phyloP scores from a whole-genome alignment of 208 protist species.

The Phytomonas sp. region DNA sequence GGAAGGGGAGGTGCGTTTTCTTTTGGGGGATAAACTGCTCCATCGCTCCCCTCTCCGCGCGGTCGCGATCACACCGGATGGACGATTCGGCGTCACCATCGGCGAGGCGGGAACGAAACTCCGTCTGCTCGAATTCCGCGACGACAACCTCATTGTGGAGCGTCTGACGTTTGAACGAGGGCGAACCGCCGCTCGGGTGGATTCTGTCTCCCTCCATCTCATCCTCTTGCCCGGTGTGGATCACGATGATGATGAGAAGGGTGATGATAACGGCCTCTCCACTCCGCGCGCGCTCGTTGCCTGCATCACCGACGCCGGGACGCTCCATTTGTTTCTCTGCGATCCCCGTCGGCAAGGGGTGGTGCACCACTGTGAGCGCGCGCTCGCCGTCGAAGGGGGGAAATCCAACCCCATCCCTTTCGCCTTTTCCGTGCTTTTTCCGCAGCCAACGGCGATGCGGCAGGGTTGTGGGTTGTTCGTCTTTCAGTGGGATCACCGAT shows the following conservation, averaged over 20 bases:
- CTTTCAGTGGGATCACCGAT: not conserved
- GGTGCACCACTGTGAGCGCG: not conserved
- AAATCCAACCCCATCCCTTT: not conserved
- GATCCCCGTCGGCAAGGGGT: not conserved
- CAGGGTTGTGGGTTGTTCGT: not conserved
- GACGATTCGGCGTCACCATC: conserved; percentile 44
- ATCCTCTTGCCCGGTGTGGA: conserved; percentile 14
- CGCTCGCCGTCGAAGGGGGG: not conserved
- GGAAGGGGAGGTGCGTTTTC: not conserved
- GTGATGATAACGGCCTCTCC: conserved; percentile 8
- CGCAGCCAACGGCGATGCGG: not conserved
- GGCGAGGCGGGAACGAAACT: conserved; percentile 47
- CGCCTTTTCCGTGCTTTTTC: not conserved
- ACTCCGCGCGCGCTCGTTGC: conserved; percentile 22
- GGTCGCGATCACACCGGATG: conserved; percentile 51
- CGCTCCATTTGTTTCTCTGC: conserved; percentile 36
- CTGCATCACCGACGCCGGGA: conserved; percentile 37
- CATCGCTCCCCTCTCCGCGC: conserved; percentile 35
- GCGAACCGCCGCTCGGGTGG: conserved; percentile 19
- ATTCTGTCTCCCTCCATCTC: conserved; percentile 27
- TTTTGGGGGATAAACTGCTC: conserved; percentile 19
- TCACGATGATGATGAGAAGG: conserved; percentile 4
- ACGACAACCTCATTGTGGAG: conserved; percentile 23
- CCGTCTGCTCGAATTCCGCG: conserved; percentile 36
- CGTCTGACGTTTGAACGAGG: conserved; percentile 30